Base-by-base conservation (phyloP, 164 flowering plant species). In the Vitis vinifera region DNA sequence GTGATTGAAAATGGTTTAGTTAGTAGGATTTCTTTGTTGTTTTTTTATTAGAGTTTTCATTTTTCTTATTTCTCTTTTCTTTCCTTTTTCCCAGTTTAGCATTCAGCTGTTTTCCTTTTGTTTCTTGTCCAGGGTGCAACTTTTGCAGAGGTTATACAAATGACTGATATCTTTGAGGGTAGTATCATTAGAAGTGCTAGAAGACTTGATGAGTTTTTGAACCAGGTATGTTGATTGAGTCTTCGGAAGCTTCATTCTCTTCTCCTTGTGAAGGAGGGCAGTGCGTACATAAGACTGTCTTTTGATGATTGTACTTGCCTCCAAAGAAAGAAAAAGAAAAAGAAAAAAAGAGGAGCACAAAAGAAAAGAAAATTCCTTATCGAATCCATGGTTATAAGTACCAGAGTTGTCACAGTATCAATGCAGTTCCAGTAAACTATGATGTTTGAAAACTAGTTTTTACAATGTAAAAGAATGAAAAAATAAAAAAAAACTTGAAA, bases 101-200 rank as follows among this genome's bases (percentile, higher is more conserved):
- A 51, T 53, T 30, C 17, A 10, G 16, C 9, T 12, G 1, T 27
- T 53, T 19, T 47, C 14, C 1, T 65, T 23, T 62, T 3, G 2
- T 51, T 8, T 66, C 12, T 69, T 63, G 60, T 62, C 16, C 82
- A 93, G 98, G 99, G 97, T 48, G 91, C 97, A 65, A 82, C 78
- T 61, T 95, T 93, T 82, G 83, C 93, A 8, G 99, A 95, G 62
- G 84, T 96, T 49, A 93, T 91, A 57, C 91, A 92, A 76, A 93
- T 93, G 99, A 96, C 98, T 31, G 98, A 93, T 77, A 91, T 96
- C 13, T 96, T 96, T 77, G 98, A 96, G 81, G 98, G 98, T 48
- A 93, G 99, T 72, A 88, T 96, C 61, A 92, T 93, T 68, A 78
- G 99, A 56, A 82, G 86, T 65, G 90, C 97, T 12, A 84, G 97